Evolutionary conservation across 2,329 filamentous ascomycete genomes (phyloP).

Genomic region (Simplicillium aogashimaense): DNA sequence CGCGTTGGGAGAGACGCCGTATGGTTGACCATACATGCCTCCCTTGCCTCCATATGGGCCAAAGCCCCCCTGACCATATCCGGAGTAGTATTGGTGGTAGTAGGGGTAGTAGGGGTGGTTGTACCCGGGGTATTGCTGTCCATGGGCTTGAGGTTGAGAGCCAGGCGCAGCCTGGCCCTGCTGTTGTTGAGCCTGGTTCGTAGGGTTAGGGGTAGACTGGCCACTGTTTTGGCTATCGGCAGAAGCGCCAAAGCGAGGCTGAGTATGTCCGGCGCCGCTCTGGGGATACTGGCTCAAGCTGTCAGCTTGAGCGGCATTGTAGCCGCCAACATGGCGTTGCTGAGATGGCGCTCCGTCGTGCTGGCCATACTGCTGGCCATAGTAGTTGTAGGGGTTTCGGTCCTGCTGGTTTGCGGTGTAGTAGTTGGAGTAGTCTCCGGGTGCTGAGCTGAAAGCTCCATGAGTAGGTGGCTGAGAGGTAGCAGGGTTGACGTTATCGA

Average conservation of each 20-base stretch:
- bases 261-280: slow-evolving; percentile 47
- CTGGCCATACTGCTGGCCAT: slow-evolving; percentile 52
- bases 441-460: slow-evolving; percentile 62
- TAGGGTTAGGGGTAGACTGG: slow-evolving; percentile 81
- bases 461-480: slow-evolving; percentile 51
- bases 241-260: slow-evolving; percentile 47
- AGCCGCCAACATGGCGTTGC: slow-evolving; percentile 69
- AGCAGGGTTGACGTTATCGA: slow-evolving; percentile 50
- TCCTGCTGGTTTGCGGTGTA: slow-evolving; percentile 68
- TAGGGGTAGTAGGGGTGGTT: slow-evolving; percentile 55
- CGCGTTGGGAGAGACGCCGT: slow-evolving; percentile 44
- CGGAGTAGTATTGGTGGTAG: slow-evolving; percentile 51
- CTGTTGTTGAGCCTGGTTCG: slow-evolving; percentile 40
- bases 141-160: slow-evolving; percentile 33
- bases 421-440: slow-evolving; percentile 74
- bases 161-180: slow-evolving; percentile 33
- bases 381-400: slow-evolving; percentile 75
- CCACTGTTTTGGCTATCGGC: slow-evolving; percentile 75
- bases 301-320: slow-evolving; percentile 55
- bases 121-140: slow-evolving; percentile 38
- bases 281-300: slow-evolving; percentile 64
- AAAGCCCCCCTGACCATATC: slow-evolving; percentile 42
- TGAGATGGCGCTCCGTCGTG: slow-evolving; percentile 63
- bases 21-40: slow-evolving; percentile 45
- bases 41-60: slow-evolving; percentile 44